A percentile compares a stretch with the other conserved stretches of the same genome.
These are phyloP conservation scores for Lachancea meyersii DNA, from an alignment of 805 yeast genomes.

Conservation along the genomic window DNA sequence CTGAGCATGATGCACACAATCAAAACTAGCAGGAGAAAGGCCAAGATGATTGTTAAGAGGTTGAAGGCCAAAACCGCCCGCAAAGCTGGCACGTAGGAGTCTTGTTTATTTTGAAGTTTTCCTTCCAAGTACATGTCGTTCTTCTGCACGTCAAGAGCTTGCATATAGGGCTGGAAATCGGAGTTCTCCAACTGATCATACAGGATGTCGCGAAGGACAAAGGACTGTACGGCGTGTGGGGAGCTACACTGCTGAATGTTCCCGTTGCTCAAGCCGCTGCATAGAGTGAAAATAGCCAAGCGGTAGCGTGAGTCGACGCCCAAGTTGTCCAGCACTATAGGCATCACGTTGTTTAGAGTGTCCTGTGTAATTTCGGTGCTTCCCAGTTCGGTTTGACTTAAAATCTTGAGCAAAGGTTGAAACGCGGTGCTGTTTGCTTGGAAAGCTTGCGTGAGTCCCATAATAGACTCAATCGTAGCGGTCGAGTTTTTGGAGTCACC, in stretches of 20 bases:
- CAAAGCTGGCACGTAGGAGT: slow-evolving; percentile 31
- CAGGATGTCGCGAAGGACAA: slow-evolving; percentile 29
- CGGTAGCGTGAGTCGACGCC: slow-evolving; percentile 26
- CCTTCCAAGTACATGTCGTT: slow-evolving; percentile 29
- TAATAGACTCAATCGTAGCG: slow-evolving; percentile 21
- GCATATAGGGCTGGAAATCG: slow-evolving; percentile 28
- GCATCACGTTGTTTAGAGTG: slow-evolving; percentile 20
- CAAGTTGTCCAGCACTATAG: slow-evolving; percentile 23
- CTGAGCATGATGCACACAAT: slow-evolving; percentile 11
- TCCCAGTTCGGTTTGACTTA: slow-evolving; percentile 14
- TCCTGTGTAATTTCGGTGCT: slow-evolving; percentile 16
- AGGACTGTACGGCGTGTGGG: slow-evolving; percentile 31
- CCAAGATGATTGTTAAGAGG: slow-evolving; percentile 21
- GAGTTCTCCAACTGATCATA: slow-evolving; percentile 27
- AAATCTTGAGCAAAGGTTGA: slow-evolving; percentile 18
- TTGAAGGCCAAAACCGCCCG: slow-evolving; percentile 28
- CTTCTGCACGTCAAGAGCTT: slow-evolving; percentile 23
- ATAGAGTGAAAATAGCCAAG: slow-evolving; percentile 28
- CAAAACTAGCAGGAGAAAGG: slow-evolving; percentile 19
- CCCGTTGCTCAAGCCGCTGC: slow-evolving; percentile 21
- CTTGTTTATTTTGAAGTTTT: slow-evolving; percentile 25
- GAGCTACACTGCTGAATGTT: slow-evolving; percentile 21
- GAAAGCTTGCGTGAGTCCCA: slow-evolving; percentile 23
- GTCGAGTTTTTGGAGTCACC: slow-evolving; percentile 22
- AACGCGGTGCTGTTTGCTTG: slow-evolving; percentile 17